phyloP scores from a whole-genome alignment of 2,329 filamentous ascomycete species.

The Botryotinia globosa region DNA sequence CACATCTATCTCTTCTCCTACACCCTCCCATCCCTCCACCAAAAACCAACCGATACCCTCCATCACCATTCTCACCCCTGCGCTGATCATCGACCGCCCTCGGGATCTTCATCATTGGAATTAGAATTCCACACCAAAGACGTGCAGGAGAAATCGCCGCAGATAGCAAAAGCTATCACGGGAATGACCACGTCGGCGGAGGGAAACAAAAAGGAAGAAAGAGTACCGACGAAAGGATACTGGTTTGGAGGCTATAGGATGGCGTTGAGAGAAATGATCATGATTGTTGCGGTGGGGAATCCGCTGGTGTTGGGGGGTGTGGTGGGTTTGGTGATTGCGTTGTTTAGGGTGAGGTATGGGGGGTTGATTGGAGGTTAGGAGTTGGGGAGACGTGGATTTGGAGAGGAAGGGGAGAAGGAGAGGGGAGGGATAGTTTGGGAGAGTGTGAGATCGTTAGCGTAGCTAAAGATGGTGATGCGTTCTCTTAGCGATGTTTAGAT shows the following conservation, averaged over 20 bases:
- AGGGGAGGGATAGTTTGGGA: background rate
- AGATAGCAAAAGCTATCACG: too few species aligned
- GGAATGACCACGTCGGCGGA: too few species aligned
- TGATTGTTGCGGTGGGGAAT: background rate
- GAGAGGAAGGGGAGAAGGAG: too few species aligned
- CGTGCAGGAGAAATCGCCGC: too few species aligned
- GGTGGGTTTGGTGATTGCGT: background rate
- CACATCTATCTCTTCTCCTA: slow-evolving; percentile 6
- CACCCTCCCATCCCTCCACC: background rate
- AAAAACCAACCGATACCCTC: background rate
- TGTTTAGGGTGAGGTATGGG: background rate
- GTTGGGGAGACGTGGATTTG: background rate
- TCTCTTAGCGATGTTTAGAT: background rate
- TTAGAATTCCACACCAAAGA: background rate
- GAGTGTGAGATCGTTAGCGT: too few species aligned
- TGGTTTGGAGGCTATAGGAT: background rate
- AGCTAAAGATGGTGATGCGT: background rate
- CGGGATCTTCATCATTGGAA: background rate
- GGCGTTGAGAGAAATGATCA: background rate
- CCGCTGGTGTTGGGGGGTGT: background rate
- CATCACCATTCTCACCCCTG: background rate
- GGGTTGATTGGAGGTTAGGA: background rate
- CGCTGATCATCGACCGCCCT: too few species aligned
- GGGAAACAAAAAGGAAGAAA: too few species aligned
- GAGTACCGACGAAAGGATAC: background rate